A percentile compares a stretch with the other conserved stretches of the same genome.
phyloP scores from a whole-genome alignment of 225 moss, liverwort and hornwort genomes.

The Sphagnum tenellum region DNA sequence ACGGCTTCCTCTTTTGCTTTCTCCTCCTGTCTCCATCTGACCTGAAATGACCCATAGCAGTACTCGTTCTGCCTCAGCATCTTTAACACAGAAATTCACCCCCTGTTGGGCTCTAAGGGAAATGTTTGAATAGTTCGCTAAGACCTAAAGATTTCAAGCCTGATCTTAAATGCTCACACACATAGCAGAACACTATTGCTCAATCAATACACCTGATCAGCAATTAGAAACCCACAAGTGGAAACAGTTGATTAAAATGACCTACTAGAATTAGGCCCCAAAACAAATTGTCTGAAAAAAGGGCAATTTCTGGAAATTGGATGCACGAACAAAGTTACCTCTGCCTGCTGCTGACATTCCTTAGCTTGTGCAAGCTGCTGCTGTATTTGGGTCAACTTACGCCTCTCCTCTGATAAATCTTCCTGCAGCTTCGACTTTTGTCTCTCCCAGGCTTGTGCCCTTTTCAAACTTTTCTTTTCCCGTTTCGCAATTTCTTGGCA shows the following conservation, averaged over 20 bases:
- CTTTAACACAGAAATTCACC: no score
- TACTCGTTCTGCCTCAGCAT: no score
- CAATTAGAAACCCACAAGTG: no score
- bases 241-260: no score
- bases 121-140: no score
- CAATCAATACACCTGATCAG: no score
- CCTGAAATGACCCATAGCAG: constrained; percentile 11
- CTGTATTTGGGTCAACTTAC: constrained; percentile 36
- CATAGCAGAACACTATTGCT: no score
- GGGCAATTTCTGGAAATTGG: neutral
- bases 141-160: no score
- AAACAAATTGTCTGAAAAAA: no score
- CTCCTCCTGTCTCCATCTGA: constrained; percentile 68
- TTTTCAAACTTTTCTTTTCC: constrained; percentile 54
- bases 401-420: constrained; percentile 45
- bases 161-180: no score
- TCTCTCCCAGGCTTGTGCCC: constrained; percentile 67
- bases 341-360: constrained; percentile 66
- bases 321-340: constrained; percentile 21
- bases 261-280: no score
- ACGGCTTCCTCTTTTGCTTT: constrained; percentile 60
- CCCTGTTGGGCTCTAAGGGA: no score
- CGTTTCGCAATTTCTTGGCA: constrained; percentile 52
- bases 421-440: constrained; percentile 67
- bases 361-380: constrained; percentile 40